Evolutionary conservation across 2,329 filamentous ascomycete genomes (phyloP).

Genomic region (Penicillium sp.): DNA sequence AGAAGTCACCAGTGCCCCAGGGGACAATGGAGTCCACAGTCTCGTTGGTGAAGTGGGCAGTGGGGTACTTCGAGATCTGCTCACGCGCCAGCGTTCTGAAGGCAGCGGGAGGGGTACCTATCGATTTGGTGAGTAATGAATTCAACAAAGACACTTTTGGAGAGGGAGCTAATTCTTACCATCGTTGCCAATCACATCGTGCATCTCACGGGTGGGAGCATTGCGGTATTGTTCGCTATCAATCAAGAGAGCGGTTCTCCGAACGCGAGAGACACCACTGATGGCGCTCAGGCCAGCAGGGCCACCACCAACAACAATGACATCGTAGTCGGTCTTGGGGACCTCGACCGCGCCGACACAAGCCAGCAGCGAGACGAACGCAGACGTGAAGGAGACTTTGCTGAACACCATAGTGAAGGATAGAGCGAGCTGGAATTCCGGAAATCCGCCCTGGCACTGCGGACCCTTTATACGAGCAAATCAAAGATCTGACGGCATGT

Average conservation of each 20-base stretch:
- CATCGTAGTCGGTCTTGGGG: conserved; percentile 51
- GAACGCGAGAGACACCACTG: conserved; percentile 62
- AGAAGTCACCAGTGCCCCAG: conserved; percentile 36
- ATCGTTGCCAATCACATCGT: conserved; percentile 63
- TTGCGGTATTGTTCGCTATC: conserved; percentile 64
- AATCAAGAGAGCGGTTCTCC: conserved; percentile 57
- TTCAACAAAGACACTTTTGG: not conserved
- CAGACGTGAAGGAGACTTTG: conserved; percentile 12
- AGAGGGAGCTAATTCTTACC: conserved; percentile 41
- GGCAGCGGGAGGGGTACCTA: conserved; percentile 44
- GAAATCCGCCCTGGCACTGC: too few relatives aligned
- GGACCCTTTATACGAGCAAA: conserved; percentile 3
- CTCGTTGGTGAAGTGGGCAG: conserved; percentile 54
- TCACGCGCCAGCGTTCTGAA: conserved; percentile 58
- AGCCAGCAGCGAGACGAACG: conserved; percentile 24
- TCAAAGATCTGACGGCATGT: not conserved
- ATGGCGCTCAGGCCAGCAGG: conserved; percentile 57
- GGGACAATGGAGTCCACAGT: conserved; percentile 37
- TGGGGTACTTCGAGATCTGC: conserved; percentile 56
- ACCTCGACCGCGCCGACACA: conserved; percentile 24
- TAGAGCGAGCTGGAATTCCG: not conserved
- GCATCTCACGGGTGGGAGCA: conserved; percentile 58
- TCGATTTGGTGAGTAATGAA: not conserved
- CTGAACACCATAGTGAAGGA: conserved; percentile 2
- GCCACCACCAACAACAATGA: conserved; percentile 60